These are phyloP conservation scores for Rhizodiscina lignyota DNA, from an alignment of 495 filamentous ascomycete genomes.

Conservation along the genomic window DNA sequence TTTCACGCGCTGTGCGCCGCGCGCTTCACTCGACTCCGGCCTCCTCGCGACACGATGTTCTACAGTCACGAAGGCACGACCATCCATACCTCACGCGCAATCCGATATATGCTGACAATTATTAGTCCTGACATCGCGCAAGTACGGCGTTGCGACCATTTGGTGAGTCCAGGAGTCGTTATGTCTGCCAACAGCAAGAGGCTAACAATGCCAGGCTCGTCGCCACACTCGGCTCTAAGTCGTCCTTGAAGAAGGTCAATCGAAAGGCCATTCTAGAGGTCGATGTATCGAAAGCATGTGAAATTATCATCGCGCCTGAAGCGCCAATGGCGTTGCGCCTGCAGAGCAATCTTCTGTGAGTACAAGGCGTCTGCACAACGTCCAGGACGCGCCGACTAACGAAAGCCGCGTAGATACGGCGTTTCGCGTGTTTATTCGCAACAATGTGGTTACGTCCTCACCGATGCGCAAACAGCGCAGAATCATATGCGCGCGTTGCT, in stretches of 20 bases:
- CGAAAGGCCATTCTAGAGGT: conserved; percentile 83
- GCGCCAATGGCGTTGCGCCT: conserved; percentile 84
- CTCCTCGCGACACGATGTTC: conserved; percentile 45
- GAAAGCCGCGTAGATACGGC: conserved; percentile 47
- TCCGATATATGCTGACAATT: conserved; percentile 10
- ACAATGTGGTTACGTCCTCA: conserved; percentile 72
- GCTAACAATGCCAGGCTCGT: conserved; percentile 50
- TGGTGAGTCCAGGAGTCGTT: conserved; percentile 41
- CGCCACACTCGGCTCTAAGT: conserved; percentile 70
- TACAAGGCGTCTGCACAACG: background rate
- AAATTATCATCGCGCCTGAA: conserved; percentile 66
- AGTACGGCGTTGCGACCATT: conserved; percentile 85
- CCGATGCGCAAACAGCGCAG: conserved; percentile 63
- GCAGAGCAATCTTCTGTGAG: conserved; percentile 72
- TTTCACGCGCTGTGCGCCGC: background rate
- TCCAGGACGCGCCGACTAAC: background rate
- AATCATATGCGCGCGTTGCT: conserved; percentile 51
- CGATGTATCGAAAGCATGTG: conserved; percentile 70
- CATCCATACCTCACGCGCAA: conserved; percentile 1
- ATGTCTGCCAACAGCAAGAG: conserved; percentile 1
- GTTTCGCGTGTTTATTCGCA: conserved; percentile 71
- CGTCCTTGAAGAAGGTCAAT: conserved; percentile 54
- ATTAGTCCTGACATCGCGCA: conserved; percentile 69
- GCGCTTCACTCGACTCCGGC: background rate
- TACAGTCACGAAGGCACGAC: conserved; percentile 78